Conservation (phyloP, 2,329 filamentous ascomycete genomes). For the Hortaea sp. region DNA sequence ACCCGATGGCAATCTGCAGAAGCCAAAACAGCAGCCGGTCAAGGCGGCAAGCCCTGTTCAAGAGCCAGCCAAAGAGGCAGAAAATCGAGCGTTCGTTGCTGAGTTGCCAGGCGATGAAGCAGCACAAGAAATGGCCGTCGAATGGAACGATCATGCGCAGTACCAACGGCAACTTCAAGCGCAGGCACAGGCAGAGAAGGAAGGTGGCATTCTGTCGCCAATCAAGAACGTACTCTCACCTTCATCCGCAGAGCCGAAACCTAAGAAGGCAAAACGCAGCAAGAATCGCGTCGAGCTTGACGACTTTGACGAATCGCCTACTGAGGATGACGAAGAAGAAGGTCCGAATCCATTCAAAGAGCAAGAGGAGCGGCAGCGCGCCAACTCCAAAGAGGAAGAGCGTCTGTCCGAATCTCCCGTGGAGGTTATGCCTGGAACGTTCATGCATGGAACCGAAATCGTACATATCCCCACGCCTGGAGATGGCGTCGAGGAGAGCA, state of each 20-base stretch:
- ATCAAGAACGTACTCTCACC: constrained; percentile 37
- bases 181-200: constrained; percentile 10
- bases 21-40: constrained; percentile 7
- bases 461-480: constrained; percentile 24
- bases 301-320: constrained; percentile 51
- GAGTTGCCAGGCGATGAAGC: constrained; percentile 29
- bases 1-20: constrained; percentile 12
- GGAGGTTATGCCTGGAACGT: constrained; percentile 45
- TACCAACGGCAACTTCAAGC: constrained; percentile 1
- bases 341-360: constrained; percentile 32
- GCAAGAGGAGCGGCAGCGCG: constrained; percentile 17
- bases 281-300: constrained; percentile 58
- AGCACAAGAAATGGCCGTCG: constrained; percentile 31
- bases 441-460: constrained; percentile 29
- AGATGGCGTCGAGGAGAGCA: constrained; percentile 10
- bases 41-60: constrained; percentile 4
- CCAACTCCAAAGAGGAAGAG: constrained; percentile 7
- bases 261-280: constrained; percentile 48
- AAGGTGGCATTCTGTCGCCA: constrained; percentile 16
- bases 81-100: constrained; percentile 18
- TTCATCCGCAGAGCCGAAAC: constrained; percentile 33
- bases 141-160: constrained; percentile 26
- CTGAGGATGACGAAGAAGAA: constrained; percentile 36
- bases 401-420: constrained; percentile 57
- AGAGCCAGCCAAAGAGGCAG: constrained; percentile 2